Conservation (phyloP, 2,329 filamentous ascomycete genomes). For the Incumbomyces lentus region DNA sequence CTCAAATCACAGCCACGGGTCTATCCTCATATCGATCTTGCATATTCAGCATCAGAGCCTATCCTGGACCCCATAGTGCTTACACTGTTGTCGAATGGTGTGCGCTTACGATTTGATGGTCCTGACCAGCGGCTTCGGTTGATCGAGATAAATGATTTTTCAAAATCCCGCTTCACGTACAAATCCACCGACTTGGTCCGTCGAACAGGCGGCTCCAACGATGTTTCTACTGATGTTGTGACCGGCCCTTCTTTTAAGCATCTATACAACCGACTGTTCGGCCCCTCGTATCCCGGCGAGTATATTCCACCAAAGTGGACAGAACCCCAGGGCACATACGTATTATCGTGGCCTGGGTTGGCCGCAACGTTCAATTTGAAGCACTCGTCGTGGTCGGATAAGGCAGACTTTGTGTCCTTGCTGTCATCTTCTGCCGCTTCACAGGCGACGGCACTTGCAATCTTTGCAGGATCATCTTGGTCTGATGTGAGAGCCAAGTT, state of each 20-base stretch:
- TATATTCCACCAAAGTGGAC: slow-evolving; percentile 58
- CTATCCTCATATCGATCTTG: slow-evolving; percentile 73
- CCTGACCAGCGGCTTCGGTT: slow-evolving; percentile 82
- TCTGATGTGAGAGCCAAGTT: slow-evolving; percentile 65
- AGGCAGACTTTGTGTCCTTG: slow-evolving; percentile 72
- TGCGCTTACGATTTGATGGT: slow-evolving; percentile 86
- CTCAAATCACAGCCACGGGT: slow-evolving; percentile 76
- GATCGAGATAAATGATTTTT: slow-evolving; percentile 85
- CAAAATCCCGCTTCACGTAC: slow-evolving; percentile 72
- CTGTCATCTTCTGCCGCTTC: slow-evolving; percentile 68
- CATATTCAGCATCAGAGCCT: slow-evolving; percentile 66
- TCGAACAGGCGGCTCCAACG: slow-evolving; percentile 33
- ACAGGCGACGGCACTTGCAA: slow-evolving; percentile 73
- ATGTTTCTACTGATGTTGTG: slow-evolving; percentile 26
- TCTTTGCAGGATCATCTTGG: slow-evolving; percentile 89
- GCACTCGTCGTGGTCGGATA: slow-evolving; percentile 60
- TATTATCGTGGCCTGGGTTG: slow-evolving; percentile 87
- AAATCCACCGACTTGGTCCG: slow-evolving; percentile 72
- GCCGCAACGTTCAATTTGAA: slow-evolving; percentile 83
- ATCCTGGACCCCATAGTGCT: slow-evolving; percentile 66
- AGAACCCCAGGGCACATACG: slow-evolving; percentile 60
- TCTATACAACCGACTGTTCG: slow-evolving; percentile 87
- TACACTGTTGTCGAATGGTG: slow-evolving; percentile 69
- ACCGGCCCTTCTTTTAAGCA: slow-evolving; percentile 70
- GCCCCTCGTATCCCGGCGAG: slow-evolving; percentile 87